Percentiles rank a stretch among this genome's conserved stretches.
Conservation (phyloP, 108 stramenopile genomes). For the Nitzschia inconspicua region DNA sequence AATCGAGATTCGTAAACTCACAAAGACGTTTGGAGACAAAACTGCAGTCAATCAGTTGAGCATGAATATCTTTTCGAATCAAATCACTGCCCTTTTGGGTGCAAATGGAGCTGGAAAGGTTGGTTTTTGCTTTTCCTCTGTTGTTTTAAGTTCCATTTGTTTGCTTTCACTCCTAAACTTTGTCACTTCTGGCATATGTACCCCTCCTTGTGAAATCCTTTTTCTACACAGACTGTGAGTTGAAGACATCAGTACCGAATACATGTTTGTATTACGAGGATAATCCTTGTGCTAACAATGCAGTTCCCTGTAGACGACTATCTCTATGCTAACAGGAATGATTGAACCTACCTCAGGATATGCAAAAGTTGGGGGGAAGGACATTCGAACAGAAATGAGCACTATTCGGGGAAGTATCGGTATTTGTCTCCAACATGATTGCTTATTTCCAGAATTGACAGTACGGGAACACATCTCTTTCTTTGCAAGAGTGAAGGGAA, state of each 20-base stretch:
- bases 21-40: conserved; percentile 87
- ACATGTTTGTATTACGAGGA: no score
- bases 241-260: no score
- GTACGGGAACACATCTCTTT: conserved; percentile 88
- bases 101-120: conserved; percentile 73
- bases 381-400: conserved; percentile 64
- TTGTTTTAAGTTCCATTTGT: not conserved
- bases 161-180: not conserved
- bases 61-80: conserved; percentile 84
- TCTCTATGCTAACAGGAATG: conserved; percentile 93
- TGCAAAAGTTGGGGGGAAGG: conserved; percentile 76
- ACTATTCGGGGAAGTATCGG: conserved; percentile 74
- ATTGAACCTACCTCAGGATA: conserved; percentile 83
- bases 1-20: conserved; percentile 62
- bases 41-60: conserved; percentile 88
- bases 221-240: no score
- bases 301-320: no score
- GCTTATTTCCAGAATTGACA: conserved; percentile 83
- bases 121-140: not conserved
- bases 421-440: conserved; percentile 93
- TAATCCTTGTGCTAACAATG: no score
- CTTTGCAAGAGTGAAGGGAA: conserved; percentile 79
- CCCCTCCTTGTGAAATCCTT: conserved; percentile 2
- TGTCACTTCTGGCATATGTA: not conserved
- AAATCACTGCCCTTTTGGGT: conserved; percentile 93